Percentiles rank a stretch among this genome's conserved stretches.
These are phyloP conservation scores for Bryum argenteum DNA, from an alignment of 225 moss, liverwort and hornwort genomes.

Conservation along the genomic window DNA sequence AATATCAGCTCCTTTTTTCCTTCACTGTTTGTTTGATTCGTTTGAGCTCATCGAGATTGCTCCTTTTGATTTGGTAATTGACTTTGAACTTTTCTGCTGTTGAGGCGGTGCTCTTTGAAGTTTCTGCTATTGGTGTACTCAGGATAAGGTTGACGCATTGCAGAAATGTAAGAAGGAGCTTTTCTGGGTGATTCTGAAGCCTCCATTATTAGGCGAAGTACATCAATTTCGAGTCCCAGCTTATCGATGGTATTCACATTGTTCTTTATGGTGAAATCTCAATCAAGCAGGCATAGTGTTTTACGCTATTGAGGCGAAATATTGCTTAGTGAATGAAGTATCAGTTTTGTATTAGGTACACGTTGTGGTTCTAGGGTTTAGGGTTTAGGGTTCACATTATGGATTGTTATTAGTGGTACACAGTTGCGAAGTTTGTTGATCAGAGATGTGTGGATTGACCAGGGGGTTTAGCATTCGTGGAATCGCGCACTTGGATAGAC, in stretches of 20 bases:
- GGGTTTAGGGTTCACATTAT: background rate
- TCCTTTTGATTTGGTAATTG: background rate
- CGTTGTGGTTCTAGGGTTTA: background rate
- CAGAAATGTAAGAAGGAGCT: conserved; percentile 27
- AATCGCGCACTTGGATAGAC: conserved; percentile 17
- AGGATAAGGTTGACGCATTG: background rate
- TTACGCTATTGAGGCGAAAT: background rate
- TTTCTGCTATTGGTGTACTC: background rate
- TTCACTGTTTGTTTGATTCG: conserved; percentile 5
- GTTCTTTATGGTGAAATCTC: background rate
- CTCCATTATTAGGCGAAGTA: conserved; percentile 20
- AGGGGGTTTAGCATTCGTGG: conserved; percentile 29
- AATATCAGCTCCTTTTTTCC: conserved; percentile 16
- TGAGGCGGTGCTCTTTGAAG: conserved; percentile 10
- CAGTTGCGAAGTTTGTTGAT: conserved; percentile 13
- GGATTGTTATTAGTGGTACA: background rate
- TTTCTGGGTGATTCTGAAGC: conserved; percentile 21
- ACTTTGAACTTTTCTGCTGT: conserved; percentile 12
- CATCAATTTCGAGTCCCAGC: conserved; percentile 16
- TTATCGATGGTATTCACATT: conserved; percentile 17
- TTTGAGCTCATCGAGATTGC: background rate
- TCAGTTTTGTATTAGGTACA: background rate
- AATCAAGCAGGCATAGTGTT: conserved; percentile 12
- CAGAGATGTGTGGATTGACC: conserved; percentile 21
- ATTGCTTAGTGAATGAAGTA: background rate